phyloP scores from a whole-genome alignment of 805 yeast genomes.

The Saturnispora quitensis region DNA sequence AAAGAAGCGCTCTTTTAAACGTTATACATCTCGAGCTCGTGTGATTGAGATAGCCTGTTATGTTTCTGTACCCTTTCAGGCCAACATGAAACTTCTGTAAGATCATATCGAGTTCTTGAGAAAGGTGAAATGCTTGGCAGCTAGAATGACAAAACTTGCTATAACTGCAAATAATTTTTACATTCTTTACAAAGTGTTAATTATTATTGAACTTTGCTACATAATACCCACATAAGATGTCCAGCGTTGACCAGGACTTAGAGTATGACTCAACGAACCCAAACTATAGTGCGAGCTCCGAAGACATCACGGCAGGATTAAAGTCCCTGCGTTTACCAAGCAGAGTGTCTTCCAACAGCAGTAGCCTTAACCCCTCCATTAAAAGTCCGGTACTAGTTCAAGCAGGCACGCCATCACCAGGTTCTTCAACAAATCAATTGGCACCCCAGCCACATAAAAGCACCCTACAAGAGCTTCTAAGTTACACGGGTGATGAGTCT shows the following conservation, averaged over 20 bases:
- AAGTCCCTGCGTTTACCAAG: slow-evolving; percentile 4
- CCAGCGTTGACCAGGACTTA: neutral
- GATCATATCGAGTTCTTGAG: neutral
- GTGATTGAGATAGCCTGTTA: neutral
- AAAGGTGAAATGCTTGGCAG: neutral
- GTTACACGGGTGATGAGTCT: neutral
- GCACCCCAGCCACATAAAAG: neutral
- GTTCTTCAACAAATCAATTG: neutral
- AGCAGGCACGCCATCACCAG: neutral
- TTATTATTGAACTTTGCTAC: neutral
- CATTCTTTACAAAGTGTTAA: neutral
- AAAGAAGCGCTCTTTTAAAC: neutral
- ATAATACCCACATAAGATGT: neutral
- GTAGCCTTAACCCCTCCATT: slow-evolving; percentile 3
- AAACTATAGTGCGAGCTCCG: neutral
- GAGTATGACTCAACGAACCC: slow-evolving; percentile 4
- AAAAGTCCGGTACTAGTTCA: slow-evolving; percentile 5
- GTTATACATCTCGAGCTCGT: neutral
- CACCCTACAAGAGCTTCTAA: neutral
- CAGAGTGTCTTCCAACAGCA: slow-evolving; percentile 3
- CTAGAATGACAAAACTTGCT: neutral
- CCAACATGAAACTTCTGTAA: neutral
- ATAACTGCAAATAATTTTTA: neutral
- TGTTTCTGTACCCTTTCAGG: neutral
- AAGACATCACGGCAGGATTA: slow-evolving; percentile 4